phyloP scores from a whole-genome alignment of 192 early-diverging fungal species.

The Coemansia sp. region DNA sequence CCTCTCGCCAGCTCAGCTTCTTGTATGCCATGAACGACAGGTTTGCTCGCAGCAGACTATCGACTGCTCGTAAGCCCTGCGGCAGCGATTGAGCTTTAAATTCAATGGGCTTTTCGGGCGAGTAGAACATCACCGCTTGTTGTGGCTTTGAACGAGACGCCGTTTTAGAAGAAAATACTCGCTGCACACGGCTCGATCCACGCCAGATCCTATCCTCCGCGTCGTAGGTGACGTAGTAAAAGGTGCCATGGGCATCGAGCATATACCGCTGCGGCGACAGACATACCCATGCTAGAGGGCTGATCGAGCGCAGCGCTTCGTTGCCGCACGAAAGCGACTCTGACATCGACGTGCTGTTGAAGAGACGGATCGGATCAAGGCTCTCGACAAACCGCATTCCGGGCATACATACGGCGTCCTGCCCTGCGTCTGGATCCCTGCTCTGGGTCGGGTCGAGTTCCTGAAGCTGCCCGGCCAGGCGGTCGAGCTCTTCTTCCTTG shows the following conservation, averaged over 20 bases:
- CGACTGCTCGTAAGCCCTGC: conserved; percentile 59
- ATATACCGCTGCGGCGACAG: conserved; percentile 18
- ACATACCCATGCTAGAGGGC: conserved; percentile 28
- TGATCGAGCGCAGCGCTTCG: conserved; percentile 12
- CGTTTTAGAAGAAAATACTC: background rate
- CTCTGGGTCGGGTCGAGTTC: background rate
- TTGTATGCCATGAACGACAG: conserved; percentile 8
- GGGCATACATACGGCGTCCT: background rate
- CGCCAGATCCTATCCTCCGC: conserved; percentile 3
- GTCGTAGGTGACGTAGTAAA: conserved; percentile 10
- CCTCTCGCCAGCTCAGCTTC: conserved; percentile 46
- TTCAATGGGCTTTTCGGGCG: conserved; percentile 1
- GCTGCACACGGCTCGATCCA: conserved; percentile 14
- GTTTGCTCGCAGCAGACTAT: conserved; percentile 54
- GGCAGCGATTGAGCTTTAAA: conserved; percentile 45
- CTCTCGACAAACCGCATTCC: too few species aligned
- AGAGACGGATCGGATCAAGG: background rate
- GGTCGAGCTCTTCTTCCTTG: background rate
- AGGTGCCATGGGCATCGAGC: background rate
- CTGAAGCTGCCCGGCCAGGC: background rate
- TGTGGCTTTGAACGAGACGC: background rate
- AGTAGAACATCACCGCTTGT: conserved; percentile 8
- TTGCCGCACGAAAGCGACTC: conserved; percentile 25
- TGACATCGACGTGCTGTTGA: conserved; percentile 8
- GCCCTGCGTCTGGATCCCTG: background rate